Evolutionary conservation across 2,329 filamentous ascomycete genomes (phyloP), one percentile per base, ranked within the genome.

Genomic region (Alternaria sp.): DNA sequence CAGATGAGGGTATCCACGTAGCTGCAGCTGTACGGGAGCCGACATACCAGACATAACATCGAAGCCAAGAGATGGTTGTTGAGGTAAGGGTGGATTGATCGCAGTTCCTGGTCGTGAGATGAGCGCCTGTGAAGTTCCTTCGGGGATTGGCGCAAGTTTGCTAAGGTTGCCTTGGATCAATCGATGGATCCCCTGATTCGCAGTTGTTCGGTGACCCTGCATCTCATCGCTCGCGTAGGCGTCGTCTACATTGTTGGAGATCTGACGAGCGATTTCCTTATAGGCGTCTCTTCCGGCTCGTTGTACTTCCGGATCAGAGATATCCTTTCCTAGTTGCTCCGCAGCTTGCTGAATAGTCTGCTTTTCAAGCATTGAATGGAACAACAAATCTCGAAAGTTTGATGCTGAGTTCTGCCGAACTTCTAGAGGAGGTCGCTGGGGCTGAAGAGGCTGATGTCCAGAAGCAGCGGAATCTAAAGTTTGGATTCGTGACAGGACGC

Each of bases 361-460:
- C 47, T 83, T 80, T 69, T 85, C 83, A 2, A 85, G 72, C 21
- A 85, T 65, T 3, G 83, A 79, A 67, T 84, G 82, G 6, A 85
- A 66, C 11, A 84, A 65, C 13, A 82, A 67, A 57, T 83, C 79
- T 19, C 72, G 74, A 30, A 79, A 64, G 52, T 74, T 67, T 32
- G 73, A 67, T 9, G 68, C 64, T 15, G 73, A 77, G 43, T 65
- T 72, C 40, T 70, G 68, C 44, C 69, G 64, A 50, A 69, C 28
- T 8, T 67, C 67, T 23, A 69, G 47, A 40, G 59, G 66, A 30
- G 66, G 69, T 10, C 61, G 54, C 21, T 58, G 62, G 15, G 66
- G 28, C 21, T 63, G 61, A 30, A 55, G 30, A 25, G 63, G 52
- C 26, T 57, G 58, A 40, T 61, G 58, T 45, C 65, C 69, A 26